phyloP scores from a whole-genome alignment of 371 early-diverging fungal genomes.

The Nematocida sp. region DNA sequence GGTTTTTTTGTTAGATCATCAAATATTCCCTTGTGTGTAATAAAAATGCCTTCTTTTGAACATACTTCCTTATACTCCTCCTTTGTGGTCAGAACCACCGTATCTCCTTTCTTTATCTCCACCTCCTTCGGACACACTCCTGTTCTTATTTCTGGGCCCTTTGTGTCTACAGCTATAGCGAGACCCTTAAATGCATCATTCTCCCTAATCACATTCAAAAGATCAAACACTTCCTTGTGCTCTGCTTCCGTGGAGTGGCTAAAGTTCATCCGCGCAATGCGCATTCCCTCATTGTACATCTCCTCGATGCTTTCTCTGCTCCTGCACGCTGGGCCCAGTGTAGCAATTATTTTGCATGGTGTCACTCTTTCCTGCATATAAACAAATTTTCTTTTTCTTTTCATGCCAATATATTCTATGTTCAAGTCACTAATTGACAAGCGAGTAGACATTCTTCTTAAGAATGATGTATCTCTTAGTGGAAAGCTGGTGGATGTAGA shows the following conservation, averaged over 20 bases:
- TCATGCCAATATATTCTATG: slow-evolving; percentile 32
- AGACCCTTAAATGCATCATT: slow-evolving; percentile 73
- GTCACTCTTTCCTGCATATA: not conserved
- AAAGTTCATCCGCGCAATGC: slow-evolving; percentile 78
- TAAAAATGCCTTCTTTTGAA: slow-evolving; percentile 36
- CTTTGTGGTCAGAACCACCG: slow-evolving; percentile 50
- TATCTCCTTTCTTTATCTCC: slow-evolving; percentile 65
- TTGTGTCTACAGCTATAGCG: slow-evolving; percentile 67
- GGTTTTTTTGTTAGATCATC: slow-evolving; percentile 74
- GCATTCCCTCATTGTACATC: slow-evolving; percentile 75
- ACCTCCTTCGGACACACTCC: slow-evolving; percentile 26
- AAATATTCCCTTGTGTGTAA: slow-evolving; percentile 71
- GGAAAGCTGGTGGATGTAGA: slow-evolving; percentile 35
- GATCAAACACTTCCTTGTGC: slow-evolving; percentile 64
- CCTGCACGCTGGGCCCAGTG: slow-evolving; percentile 59
- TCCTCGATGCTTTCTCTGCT: slow-evolving; percentile 61
- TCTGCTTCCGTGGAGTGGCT: slow-evolving; percentile 68
- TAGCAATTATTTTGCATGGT: slow-evolving; percentile 63
- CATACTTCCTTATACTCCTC: slow-evolving; percentile 66
- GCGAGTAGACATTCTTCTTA: slow-evolving; percentile 11
- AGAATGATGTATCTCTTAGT: slow-evolving; percentile 11
- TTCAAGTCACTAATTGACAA: slow-evolving; percentile 43
- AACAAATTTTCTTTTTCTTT: slow-evolving; percentile 20
- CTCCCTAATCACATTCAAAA: slow-evolving; percentile 67
- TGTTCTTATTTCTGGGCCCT: slow-evolving; percentile 69